These are phyloP conservation scores for Potentilla sterilis DNA, from an alignment of 306 rosid genomes.

Conservation along the genomic window DNA sequence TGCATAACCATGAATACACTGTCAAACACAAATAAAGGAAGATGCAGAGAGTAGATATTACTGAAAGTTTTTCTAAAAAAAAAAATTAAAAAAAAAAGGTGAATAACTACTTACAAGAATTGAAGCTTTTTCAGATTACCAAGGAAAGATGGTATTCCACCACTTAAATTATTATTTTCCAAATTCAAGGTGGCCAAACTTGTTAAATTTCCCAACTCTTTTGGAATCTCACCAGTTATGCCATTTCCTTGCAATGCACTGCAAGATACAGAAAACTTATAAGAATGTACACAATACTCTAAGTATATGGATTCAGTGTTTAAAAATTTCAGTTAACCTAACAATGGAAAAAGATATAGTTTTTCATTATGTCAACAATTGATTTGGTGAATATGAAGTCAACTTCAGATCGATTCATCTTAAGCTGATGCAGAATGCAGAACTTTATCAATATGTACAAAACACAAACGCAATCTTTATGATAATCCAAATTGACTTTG, in stretches of 20 bases:
- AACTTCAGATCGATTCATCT: constrained; percentile 10
- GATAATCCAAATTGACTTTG: background rate
- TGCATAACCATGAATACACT: constrained; percentile 24
- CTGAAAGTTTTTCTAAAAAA: background rate
- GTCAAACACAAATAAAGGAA: constrained; percentile 27
- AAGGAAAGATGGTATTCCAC: constrained; percentile 82
- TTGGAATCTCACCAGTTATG: constrained; percentile 71
- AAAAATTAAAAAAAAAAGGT: too few species aligned
- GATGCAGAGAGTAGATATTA: constrained; percentile 15
- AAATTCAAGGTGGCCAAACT: constrained; percentile 73
- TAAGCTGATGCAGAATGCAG: constrained; percentile 1
- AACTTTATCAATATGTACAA: background rate
- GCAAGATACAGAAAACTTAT: constrained; percentile 32
- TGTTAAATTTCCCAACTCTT: constrained; percentile 72
- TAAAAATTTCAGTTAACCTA: background rate
- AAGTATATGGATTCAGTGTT: background rate
- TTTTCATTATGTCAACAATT: background rate
- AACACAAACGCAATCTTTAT: background rate
- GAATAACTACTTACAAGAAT: constrained; percentile 67
- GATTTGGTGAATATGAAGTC: constrained; percentile 5
- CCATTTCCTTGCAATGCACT: constrained; percentile 85
- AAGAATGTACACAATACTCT: background rate
- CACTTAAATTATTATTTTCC: constrained; percentile 65
- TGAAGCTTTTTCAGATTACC: constrained; percentile 75
- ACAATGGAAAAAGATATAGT: background rate